phyloP scores from a whole-genome alignment of 768 basidiomycete species.

The Hemileccinum rubropunctum region DNA sequence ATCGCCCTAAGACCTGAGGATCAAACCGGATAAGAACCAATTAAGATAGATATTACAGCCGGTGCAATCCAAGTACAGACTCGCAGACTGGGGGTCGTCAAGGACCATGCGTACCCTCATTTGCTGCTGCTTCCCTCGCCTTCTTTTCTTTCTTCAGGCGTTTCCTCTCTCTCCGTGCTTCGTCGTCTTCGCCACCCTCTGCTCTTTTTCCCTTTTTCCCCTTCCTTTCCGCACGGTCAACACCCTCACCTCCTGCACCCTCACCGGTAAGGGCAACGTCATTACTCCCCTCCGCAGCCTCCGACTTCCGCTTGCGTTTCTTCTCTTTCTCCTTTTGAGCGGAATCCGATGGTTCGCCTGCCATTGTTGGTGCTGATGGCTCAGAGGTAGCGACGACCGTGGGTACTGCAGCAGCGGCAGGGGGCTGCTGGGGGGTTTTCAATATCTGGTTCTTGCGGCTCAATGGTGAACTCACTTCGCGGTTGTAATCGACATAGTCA shows the following conservation, averaged over 20 bases:
- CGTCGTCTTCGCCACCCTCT: conserved; percentile 49
- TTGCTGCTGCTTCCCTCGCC: conserved; percentile 41
- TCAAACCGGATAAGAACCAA: conserved; percentile 14
- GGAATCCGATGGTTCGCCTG: conserved; percentile 32
- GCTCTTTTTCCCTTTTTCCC: conserved; percentile 62
- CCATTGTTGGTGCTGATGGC: conserved; percentile 26
- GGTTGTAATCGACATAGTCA: conserved; percentile 91
- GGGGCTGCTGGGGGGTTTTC: conserved; percentile 35
- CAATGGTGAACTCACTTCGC: conserved; percentile 45
- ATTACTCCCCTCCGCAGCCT: conserved; percentile 41
- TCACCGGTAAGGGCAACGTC: conserved; percentile 41
- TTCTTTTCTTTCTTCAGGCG: conserved; percentile 71
- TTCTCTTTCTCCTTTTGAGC: conserved; percentile 63
- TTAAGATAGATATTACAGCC: neutral
- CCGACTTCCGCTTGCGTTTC: conserved; percentile 83
- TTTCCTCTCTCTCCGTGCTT: conserved; percentile 59
- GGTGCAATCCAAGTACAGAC: neutral
- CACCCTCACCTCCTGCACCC: conserved; percentile 38
- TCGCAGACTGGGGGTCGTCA: neutral
- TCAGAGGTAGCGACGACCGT: conserved; percentile 20
- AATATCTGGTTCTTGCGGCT: neutral
- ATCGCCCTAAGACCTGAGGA: neutral
- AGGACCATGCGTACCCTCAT: neutral
- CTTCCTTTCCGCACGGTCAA: conserved; percentile 54
- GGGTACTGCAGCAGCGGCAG: conserved; percentile 32